phyloP scores from a whole-genome alignment of 2,329 filamentous ascomycete genomes.

The Dothistroma septosporum region DNA sequence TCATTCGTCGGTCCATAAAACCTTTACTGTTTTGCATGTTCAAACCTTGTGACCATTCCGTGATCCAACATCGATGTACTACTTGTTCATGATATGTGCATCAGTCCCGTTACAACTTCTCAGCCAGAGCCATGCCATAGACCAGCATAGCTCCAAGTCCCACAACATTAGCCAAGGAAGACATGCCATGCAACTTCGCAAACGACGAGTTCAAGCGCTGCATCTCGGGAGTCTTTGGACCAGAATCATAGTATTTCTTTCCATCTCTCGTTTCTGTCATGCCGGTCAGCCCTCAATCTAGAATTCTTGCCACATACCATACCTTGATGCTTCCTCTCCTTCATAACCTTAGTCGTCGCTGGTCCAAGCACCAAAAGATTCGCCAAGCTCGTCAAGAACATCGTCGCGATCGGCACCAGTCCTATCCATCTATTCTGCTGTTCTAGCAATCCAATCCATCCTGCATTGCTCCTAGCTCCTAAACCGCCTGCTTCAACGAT shows the following conservation, averaged over 20 bases:
- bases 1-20: neutral
- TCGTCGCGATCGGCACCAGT: slow-evolving; percentile 63
- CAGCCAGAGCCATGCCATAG: slow-evolving; percentile 73
- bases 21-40: neutral
- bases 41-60: neutral
- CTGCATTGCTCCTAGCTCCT: slow-evolving; percentile 25
- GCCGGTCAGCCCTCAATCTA: neutral
- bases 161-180: slow-evolving; percentile 71
- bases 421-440: slow-evolving; percentile 60
- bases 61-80: neutral
- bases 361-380: slow-evolving; percentile 73
- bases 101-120: slow-evolving; percentile 45
- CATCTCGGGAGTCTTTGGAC: slow-evolving; percentile 84
- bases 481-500: slow-evolving; percentile 24
- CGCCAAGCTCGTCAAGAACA: slow-evolving; percentile 64
- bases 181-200: slow-evolving; percentile 72
- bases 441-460: slow-evolving; percentile 47
- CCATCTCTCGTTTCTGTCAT: slow-evolving; percentile 72
- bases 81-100: neutral
- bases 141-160: slow-evolving; percentile 65
- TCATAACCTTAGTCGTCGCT: slow-evolving; percentile 69
- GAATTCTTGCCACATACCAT: slow-evolving; percentile 29
- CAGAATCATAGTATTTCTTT: slow-evolving; percentile 76
- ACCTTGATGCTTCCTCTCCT: slow-evolving; percentile 74
- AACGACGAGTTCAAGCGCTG: slow-evolving; percentile 72